Evolutionary conservation across 2,329 filamentous ascomycete species (phyloP), one percentile per base, ranked within the genome.

Genomic region (Claviceps paspali): DNA sequence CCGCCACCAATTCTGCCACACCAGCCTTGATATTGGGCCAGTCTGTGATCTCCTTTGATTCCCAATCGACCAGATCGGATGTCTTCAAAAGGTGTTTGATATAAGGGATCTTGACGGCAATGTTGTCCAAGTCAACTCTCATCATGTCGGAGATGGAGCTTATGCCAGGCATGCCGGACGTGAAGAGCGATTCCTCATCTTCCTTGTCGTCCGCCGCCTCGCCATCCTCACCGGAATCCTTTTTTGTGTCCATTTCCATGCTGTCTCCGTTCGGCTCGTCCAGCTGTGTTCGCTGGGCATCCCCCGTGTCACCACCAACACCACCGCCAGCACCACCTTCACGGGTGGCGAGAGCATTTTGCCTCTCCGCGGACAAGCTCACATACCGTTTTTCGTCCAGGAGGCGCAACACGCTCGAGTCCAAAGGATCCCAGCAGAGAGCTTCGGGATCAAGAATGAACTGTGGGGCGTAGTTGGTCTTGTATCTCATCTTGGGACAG

Each of bases 401-500:
- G 7, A 68, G 47, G 2, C 48, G 54, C 33, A 76, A 52, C 2
- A 73, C 51, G 3, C 63, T 57, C 26, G 64, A 57, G 45, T 76
- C 68, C 15, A 84, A 52, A 0, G 62, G 60, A 43, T 77, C 63
- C 79, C 80, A 85, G 7, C 58, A 52, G 43, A 78, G 63, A 0
- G 67, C 68, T 43, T 76, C 71, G 0, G 80, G 79, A 45, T 87
- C 79, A 9, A 88, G 65, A 9, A 91, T 68, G 49, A 78, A 73
- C 50, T 85, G 80, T 2, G 82, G 82, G 9, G 67, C 64, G 53
- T 82, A 91, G 50, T 86, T 79, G 40, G 77, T 79, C 62, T 91
- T 91, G 63, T 91, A 91, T 47, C 68, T 67, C 83, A 91, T 88
- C 62, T 91, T 91, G 37, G 71, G 66, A 49, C 82, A 88, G 38